phyloP scores from a whole-genome alignment of 75 land plant species.

The Picea glauca region DNA sequence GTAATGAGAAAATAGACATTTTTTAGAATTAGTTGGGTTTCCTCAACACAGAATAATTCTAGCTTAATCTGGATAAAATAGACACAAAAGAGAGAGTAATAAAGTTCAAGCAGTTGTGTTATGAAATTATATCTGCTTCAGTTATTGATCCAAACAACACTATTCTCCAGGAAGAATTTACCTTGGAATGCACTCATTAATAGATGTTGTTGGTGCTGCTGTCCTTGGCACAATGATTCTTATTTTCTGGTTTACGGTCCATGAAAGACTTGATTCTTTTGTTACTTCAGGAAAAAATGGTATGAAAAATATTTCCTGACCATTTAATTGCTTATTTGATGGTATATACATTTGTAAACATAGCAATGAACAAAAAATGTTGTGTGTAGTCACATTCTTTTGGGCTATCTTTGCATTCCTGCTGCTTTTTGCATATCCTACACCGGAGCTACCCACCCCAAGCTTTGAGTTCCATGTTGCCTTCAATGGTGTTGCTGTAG shows the following conservation, averaged over 20 bases:
- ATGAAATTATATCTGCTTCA: constrained; percentile 1
- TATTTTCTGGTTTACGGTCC: constrained; percentile 54
- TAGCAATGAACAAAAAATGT: neutral
- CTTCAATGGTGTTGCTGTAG: constrained; percentile 86
- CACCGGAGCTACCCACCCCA: constrained; percentile 80
- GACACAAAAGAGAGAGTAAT: neutral
- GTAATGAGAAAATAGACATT: neutral
- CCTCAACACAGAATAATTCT: neutral
- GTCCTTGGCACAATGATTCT: constrained; percentile 57
- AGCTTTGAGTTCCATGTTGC: constrained; percentile 83
- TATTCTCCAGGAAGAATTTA: constrained; percentile 74
- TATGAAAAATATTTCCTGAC: constrained; percentile 16
- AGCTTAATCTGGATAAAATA: neutral
- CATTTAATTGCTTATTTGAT: neutral
- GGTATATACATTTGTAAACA: neutral
- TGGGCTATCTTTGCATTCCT: constrained; percentile 67
- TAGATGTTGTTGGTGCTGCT: constrained; percentile 75
- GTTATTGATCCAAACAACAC: neutral
- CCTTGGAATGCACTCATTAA: constrained; percentile 88
- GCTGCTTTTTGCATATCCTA: constrained; percentile 79
- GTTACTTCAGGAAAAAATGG: constrained; percentile 82
- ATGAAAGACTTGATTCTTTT: constrained; percentile 64
- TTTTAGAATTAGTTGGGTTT: neutral
- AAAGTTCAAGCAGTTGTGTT: neutral
- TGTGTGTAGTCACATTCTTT: constrained; percentile 38